phyloP scores from a whole-genome alignment of 1,284 basidiomycete species.

The Rhizoctonia solani region DNA sequence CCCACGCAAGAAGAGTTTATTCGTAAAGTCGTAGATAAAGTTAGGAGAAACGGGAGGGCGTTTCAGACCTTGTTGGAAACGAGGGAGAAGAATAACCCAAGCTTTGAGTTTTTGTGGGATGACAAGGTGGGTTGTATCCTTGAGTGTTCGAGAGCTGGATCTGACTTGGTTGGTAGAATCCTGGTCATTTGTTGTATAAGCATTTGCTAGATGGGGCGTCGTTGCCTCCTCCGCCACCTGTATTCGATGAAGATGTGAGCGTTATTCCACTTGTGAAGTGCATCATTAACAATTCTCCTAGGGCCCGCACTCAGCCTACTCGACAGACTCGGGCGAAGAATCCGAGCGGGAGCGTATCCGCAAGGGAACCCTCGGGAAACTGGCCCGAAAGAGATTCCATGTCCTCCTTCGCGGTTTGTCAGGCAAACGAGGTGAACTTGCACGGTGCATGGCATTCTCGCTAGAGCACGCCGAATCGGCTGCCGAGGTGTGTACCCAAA shows the following conservation, averaged over 20 bases:
- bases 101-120: conserved; percentile 78
- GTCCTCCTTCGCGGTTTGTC: conserved; percentile 86
- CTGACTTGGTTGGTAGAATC: conserved; percentile 59
- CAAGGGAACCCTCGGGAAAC: conserved; percentile 73
- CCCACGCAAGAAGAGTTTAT: conserved; percentile 67
- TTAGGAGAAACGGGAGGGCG: conserved; percentile 75
- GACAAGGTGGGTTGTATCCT: conserved; percentile 61
- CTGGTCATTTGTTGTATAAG: conserved; percentile 59
- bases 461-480: conserved; percentile 94
- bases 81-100: conserved; percentile 77
- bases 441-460: conserved; percentile 93
- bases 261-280: background rate
- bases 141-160: background rate
- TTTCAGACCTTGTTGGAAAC: conserved; percentile 79
- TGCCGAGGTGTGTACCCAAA: conserved; percentile 64
- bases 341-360: conserved; percentile 76
- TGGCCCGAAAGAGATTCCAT: conserved; percentile 82
- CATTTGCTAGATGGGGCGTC: conserved; percentile 42
- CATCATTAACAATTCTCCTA: too few relatives aligned
- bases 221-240: conserved; percentile 59
- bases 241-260: conserved; percentile 85
- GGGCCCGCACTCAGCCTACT: conserved; percentile 91
- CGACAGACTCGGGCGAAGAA: conserved; percentile 93
- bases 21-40: conserved; percentile 79
- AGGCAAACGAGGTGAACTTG: conserved; percentile 87